These are phyloP conservation scores for Paragyromitra xinjiangensis DNA, from an alignment of 495 filamentous ascomycete genomes.

Conservation along the genomic window DNA sequence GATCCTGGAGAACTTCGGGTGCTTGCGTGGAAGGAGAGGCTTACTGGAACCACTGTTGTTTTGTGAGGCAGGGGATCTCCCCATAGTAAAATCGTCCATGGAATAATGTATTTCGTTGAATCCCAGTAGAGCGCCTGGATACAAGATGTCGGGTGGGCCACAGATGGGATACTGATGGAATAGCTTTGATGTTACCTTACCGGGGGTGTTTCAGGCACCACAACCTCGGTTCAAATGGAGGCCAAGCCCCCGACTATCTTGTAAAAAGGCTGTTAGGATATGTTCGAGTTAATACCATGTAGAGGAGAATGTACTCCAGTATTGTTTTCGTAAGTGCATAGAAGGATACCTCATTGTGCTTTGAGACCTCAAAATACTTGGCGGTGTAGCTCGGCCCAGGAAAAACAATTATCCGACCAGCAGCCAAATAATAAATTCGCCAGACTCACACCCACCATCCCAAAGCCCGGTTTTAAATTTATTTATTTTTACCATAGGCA, in stretches of 20 bases:
- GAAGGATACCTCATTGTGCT: background rate
- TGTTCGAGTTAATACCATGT: background rate
- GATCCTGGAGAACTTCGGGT: background rate
- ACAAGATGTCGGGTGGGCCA: background rate
- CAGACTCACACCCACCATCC: background rate
- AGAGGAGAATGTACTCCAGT: background rate
- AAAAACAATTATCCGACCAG: slow-evolving; percentile 7
- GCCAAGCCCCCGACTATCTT: background rate
- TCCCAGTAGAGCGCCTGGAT: background rate
- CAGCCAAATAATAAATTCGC: background rate
- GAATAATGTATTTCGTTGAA: background rate
- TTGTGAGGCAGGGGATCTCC: background rate
- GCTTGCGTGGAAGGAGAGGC: background rate
- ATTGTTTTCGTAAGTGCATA: background rate
- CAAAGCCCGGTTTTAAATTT: background rate
- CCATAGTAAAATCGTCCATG: slow-evolving; percentile 13
- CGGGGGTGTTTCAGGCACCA: background rate
- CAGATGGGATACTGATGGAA: background rate
- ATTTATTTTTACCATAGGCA: background rate
- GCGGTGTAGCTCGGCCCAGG: background rate
- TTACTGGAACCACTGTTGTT: slow-evolving; percentile 13
- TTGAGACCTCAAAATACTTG: slow-evolving; percentile 1
- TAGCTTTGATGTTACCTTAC: slow-evolving; percentile 16
- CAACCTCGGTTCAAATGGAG: background rate
- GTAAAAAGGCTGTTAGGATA: background rate